Percentiles rank a stretch among this genome's conserved stretches.
Conservation (phyloP, 495 filamentous ascomycete species). For the Immersiella caudata region DNA sequence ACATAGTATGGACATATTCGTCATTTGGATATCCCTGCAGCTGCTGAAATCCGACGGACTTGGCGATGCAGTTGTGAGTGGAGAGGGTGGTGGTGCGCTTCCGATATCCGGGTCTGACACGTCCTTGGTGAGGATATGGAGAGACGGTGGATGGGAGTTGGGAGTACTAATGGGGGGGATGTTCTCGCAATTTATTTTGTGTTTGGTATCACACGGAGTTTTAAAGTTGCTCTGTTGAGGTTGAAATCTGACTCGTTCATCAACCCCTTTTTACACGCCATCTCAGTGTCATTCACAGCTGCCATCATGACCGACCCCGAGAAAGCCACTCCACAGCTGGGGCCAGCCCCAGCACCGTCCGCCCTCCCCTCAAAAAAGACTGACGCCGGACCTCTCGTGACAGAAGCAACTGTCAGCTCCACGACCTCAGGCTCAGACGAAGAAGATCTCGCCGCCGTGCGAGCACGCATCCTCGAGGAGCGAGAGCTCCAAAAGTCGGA, state of each 20-base stretch:
- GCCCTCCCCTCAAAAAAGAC: not conserved
- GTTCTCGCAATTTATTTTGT: too few species aligned
- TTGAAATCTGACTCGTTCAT: not conserved
- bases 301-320: not conserved
- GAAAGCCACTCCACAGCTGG: not conserved
- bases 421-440: not conserved
- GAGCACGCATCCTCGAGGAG: slow-evolving; percentile 10
- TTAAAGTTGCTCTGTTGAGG: not conserved
- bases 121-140: too few species aligned
- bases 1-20: not conserved
- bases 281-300: not conserved
- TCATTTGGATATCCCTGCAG: not conserved
- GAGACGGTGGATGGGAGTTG: too few species aligned
- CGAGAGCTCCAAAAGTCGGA: not conserved
- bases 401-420: not conserved
- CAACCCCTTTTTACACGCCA: not conserved
- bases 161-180: too few species aligned
- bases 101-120: too few species aligned
- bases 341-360: not conserved
- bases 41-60: not conserved
- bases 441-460: slow-evolving; percentile 3
- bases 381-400: not conserved
- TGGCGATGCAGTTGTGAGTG: not conserved
- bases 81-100: too few species aligned
- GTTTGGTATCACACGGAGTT: too few species aligned